Evolutionary conservation across 257 asterid genomes (phyloP).

Genomic region (Penstemon barbatus): DNA sequence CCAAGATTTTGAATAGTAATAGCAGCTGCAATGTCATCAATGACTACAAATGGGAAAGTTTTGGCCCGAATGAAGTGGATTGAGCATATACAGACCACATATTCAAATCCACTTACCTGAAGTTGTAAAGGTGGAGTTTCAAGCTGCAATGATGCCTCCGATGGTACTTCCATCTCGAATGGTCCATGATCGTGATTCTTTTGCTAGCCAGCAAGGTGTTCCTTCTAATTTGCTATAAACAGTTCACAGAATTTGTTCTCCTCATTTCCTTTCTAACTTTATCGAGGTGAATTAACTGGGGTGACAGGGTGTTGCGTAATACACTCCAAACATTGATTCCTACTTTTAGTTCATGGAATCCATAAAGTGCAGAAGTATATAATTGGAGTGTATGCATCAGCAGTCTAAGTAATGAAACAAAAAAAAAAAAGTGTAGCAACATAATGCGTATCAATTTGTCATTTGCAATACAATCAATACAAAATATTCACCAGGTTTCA

Average conservation of each 20-base stretch:
- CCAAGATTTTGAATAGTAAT: conserved; percentile 58
- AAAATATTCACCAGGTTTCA: neutral
- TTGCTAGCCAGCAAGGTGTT: conserved; percentile 18
- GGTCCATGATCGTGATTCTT: conserved; percentile 11
- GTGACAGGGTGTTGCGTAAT: conserved; percentile 23
- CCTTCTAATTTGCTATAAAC: conserved; percentile 14
- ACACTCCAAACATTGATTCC: conserved; percentile 36
- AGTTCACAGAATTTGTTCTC: conserved; percentile 27
- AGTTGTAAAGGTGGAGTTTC: conserved; percentile 10
- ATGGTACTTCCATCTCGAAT: conserved; percentile 4
- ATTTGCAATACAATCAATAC: neutral
- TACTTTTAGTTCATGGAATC: neutral
- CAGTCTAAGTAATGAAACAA: conserved; percentile 24
- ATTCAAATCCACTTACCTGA: conserved; percentile 22
- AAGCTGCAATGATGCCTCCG: conserved; percentile 12
- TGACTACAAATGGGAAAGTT: conserved; percentile 40
- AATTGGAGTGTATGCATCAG: conserved; percentile 28
- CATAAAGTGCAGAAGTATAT: conserved; percentile 25
- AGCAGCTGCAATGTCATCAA: conserved; percentile 70
- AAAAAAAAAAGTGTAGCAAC: conserved; percentile 9
- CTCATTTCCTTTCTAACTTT: conserved; percentile 3
- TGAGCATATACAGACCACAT: conserved; percentile 21
- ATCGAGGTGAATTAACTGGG: conserved; percentile 27
- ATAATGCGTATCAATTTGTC: neutral
- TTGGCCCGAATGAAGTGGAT: conserved; percentile 35